A percentile compares a stretch with the other conserved stretches of the same genome.
Conservation (phyloP, 2,329 filamentous ascomycete species). For the Aureobasidium sp. region DNA sequence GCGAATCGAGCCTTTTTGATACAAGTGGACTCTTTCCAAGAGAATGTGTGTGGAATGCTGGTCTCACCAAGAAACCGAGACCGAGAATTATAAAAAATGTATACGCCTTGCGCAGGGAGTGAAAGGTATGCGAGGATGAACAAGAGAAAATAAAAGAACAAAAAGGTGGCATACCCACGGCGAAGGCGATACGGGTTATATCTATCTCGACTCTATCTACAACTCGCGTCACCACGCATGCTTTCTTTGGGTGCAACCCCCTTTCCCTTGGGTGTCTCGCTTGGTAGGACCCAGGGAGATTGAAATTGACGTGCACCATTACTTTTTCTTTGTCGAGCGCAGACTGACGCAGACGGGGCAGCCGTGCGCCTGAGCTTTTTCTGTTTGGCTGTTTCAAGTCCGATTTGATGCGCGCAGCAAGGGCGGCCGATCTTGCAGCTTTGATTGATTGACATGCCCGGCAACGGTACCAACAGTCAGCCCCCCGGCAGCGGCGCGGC, state of each 20-base stretch:
- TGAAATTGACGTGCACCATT: conserved; percentile 16
- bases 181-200: conserved; percentile 15
- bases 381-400: conserved; percentile 17
- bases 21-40: conserved; percentile 7
- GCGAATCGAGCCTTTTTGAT: conserved; percentile 11
- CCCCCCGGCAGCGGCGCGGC: conserved; percentile 10
- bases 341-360: conserved; percentile 16
- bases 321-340: conserved; percentile 15
- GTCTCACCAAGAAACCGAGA: conserved; percentile 11
- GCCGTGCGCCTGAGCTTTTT: conserved; percentile 15
- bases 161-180: conserved; percentile 8
- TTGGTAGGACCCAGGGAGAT: conserved; percentile 14
- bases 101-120: conserved; percentile 15
- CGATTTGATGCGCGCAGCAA: conserved; percentile 14
- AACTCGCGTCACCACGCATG: conserved; percentile 13
- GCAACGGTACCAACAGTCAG: conserved; percentile 9
- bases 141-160: conserved; percentile 6
- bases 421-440: conserved; percentile 14
- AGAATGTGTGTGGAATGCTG: conserved; percentile 15
- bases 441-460: conserved; percentile 15
- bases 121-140: conserved; percentile 11
- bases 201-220: conserved; percentile 9
- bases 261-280: conserved; percentile 14
- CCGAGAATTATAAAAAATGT: conserved; percentile 13
- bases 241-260: not conserved